Percentiles rank a stretch among this genome's conserved stretches.
These are phyloP conservation scores for Chlamydomonas sp. DNA, from an alignment of 139 green algal species.

Conservation along the genomic window DNA sequence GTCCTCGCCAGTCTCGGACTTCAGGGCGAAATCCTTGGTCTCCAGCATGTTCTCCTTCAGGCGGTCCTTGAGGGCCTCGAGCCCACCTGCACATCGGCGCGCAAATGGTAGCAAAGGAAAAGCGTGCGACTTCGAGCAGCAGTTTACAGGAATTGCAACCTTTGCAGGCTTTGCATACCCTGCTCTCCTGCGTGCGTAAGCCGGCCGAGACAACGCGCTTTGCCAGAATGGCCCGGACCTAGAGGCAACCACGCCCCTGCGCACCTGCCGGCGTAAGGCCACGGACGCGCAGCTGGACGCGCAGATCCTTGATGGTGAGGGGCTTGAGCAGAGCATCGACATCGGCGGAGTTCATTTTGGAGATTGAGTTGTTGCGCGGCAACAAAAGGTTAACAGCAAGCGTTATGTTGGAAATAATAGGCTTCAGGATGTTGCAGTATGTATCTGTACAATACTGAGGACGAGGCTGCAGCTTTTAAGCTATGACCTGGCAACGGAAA, in stretches of 20 bases:
- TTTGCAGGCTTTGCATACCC: no score
- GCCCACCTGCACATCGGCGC: constrained; percentile 9
- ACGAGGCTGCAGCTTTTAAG: no score
- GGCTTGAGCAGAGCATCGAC: constrained; percentile 42
- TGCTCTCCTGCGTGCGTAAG: no score
- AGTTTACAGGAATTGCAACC: not conserved
- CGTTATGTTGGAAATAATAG: no score
- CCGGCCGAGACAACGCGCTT: no score
- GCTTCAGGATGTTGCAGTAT: no score
- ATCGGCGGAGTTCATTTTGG: constrained; percentile 18
- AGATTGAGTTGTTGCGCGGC: not conserved
- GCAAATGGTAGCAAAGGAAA: not conserved
- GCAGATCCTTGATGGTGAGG: constrained; percentile 48
- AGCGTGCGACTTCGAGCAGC: not conserved
- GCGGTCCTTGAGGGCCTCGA: constrained; percentile 47
- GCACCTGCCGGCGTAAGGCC: constrained; percentile 46
- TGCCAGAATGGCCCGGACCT: no score
- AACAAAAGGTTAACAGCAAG: no score
- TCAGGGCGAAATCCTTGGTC: constrained; percentile 49
- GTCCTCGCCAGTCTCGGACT: constrained; percentile 50
- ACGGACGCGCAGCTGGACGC: constrained; percentile 41
- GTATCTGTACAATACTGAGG: no score
- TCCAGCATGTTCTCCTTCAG: constrained; percentile 50
- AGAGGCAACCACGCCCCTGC: not conserved
- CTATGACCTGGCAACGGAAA: no score